phyloP scores from a whole-genome alignment of 768 basidiomycete genomes.

The Exidia glandulosa region DNA sequence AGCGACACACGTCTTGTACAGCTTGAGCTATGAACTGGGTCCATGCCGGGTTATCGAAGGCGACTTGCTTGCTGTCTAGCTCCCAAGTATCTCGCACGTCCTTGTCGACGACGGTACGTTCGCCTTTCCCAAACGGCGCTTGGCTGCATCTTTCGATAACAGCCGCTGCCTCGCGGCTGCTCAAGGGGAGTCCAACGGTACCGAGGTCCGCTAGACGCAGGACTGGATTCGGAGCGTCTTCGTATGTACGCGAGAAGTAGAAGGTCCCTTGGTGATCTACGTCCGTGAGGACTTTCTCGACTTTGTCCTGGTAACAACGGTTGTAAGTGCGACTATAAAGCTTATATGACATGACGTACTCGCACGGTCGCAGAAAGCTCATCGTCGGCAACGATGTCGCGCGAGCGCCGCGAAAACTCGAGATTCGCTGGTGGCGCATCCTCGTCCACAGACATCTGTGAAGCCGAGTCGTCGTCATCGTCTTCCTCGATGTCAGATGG shows the following conservation, averaged over 20 bases:
- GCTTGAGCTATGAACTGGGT: background rate
- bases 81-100: slow-evolving; percentile 41
- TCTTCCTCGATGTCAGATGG: no score
- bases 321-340: no score
- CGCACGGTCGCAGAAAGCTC: no score
- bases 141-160: slow-evolving; percentile 26
- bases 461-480: no score
- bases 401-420: no score
- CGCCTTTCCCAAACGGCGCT: slow-evolving; percentile 37
- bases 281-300: slow-evolving; percentile 19
- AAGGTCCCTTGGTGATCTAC: slow-evolving; percentile 25
- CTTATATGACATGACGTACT: no score
- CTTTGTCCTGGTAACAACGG: slow-evolving; percentile 25
- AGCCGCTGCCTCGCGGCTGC: slow-evolving; percentile 24
- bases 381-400: no score
- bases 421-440: no score
- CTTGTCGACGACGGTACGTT: slow-evolving; percentile 31
- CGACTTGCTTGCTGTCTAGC: slow-evolving; percentile 24
- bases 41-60: slow-evolving; percentile 6
- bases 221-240: slow-evolving; percentile 30
- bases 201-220: slow-evolving; percentile 30
- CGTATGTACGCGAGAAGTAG: slow-evolving; percentile 17
- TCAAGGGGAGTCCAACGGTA: slow-evolving; percentile 31
- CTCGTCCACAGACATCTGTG: no score
- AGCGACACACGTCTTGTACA: background rate